Percentiles rank a stretch among this genome's conserved stretches.
Conservation (phyloP, 257 asterid genomes). For the Solanum bukasovii region DNA sequence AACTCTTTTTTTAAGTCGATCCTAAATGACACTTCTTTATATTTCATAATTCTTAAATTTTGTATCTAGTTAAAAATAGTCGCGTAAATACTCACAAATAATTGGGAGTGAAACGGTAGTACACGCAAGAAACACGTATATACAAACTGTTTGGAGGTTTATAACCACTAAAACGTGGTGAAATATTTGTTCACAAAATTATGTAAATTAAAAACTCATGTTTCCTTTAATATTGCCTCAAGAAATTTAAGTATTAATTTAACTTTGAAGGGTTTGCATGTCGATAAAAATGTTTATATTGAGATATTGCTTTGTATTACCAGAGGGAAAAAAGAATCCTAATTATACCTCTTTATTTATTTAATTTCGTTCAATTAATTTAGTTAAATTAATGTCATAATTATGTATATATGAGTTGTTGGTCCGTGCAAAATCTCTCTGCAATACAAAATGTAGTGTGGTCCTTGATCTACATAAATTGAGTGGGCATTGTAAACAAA, state of each 20-base stretch:
- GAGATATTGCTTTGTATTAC: background rate
- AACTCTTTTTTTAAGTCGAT: background rate
- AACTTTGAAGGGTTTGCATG: too few relatives aligned
- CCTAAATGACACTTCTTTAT: background rate
- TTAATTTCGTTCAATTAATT: background rate
- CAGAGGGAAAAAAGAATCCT: background rate
- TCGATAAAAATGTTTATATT: background rate
- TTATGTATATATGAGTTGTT: background rate
- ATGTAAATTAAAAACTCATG: background rate
- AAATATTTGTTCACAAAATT: background rate
- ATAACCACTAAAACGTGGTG: background rate
- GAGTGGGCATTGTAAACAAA: conserved; percentile 10
- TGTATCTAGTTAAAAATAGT: background rate
- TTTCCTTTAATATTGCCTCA: background rate
- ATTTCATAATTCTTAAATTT: too few relatives aligned
- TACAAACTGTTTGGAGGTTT: background rate
- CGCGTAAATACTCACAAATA: background rate
- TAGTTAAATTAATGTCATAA: background rate
- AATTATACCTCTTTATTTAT: background rate
- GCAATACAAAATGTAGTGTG: conserved; percentile 6
- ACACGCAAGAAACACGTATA: background rate
- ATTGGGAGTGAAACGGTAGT: background rate
- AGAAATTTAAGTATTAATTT: background rate
- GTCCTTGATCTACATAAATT: conserved; percentile 10
- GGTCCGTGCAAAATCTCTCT: conserved; percentile 2